Conservation (phyloP, 768 basidiomycete species). For the Boletus edulis region DNA sequence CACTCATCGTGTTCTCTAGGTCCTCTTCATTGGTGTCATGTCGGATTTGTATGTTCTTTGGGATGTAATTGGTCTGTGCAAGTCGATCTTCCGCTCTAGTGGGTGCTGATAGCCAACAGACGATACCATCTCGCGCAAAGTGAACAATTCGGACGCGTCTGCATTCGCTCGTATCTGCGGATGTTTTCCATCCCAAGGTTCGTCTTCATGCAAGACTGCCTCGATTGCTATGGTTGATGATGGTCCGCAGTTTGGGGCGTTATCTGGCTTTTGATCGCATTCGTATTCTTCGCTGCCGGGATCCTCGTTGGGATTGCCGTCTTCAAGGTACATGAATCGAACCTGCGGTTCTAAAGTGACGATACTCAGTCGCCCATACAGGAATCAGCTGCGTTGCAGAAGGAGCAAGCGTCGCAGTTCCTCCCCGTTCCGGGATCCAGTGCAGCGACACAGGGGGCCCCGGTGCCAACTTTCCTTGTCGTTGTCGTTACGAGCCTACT, state of each 20-base stretch:
- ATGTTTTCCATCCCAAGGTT: constrained; percentile 81
- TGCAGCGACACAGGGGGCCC: constrained; percentile 31
- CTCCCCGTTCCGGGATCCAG: constrained; percentile 58
- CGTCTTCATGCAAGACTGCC: not conserved
- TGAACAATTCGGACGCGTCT: constrained; percentile 85
- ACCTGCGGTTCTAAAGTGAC: not conserved
- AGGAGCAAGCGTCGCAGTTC: constrained; percentile 50
- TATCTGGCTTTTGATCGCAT: constrained; percentile 77
- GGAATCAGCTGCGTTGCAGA: constrained; percentile 61
- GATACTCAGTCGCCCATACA: constrained; percentile 21
- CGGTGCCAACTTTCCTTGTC: constrained; percentile 23
- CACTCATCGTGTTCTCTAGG: constrained; percentile 34
- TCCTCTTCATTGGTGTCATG: constrained; percentile 85
- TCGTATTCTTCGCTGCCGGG: constrained; percentile 71
- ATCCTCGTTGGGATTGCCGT: constrained; percentile 74
- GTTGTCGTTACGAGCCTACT: constrained; percentile 20
- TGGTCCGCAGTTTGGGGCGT: constrained; percentile 73
- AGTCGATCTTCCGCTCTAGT: not conserved
- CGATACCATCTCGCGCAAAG: constrained; percentile 80
- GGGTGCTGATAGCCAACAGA: constrained; percentile 40
- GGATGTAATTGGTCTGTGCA: constrained; percentile 75
- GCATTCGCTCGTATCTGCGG: constrained; percentile 83
- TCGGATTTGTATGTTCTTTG: constrained; percentile 84
- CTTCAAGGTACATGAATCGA: constrained; percentile 66
- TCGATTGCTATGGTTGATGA: constrained; percentile 1